Base-by-base conservation (phyloP, 768 basidiomycete species). In the Jaapia argillacea region DNA sequence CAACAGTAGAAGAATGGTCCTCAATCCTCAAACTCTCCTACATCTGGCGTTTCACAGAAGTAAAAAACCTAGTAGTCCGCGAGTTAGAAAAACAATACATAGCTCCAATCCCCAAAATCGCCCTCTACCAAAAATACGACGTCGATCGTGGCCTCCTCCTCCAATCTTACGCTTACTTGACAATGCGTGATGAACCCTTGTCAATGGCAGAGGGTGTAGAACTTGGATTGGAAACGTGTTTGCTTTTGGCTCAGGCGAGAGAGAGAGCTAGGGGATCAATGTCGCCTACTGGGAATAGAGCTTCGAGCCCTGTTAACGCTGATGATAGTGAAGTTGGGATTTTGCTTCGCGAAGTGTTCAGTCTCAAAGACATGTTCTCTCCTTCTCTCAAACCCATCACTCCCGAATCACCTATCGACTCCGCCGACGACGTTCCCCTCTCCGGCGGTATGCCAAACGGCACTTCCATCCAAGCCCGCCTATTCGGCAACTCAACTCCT, bases 41-140 rank as follows among this genome's bases (percentile, higher is more conserved):
- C 20, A 55, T 56, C 25, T 74, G 67, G 69, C 55, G 59, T 0
- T 72, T 72, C 47, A 51, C 57, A 41, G 58, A 48, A 24, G 63
- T 73, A 45, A 65, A 68, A 24, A 51, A 55, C 16, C 45, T 72
- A 33, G 60, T 62, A 1, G 58, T 70, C 12, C 55, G 62, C 0
- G 62, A 70, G 40, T 57, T 73, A 3, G 61, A 70, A 45, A 60
- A 58, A 27, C 48, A 68, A 10, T 49, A 52, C 0, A 53, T 71
- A 18, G 57, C 59, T 6, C 44, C 66, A 0, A 55, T 70, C 5
- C 58, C 64, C 1, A 62, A 65, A 16, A 63, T 72, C 5, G 16
- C 55, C 3, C 58, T 71, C 1, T 70, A 70, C 31, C 67, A 67
- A 7, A 48, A 54, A 2, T 55, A 65, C 48, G 53, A 26, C 3